Base-by-base conservation (phyloP, 1,139 yeast genomes). In the Kodamaea ohmeri region DNA sequence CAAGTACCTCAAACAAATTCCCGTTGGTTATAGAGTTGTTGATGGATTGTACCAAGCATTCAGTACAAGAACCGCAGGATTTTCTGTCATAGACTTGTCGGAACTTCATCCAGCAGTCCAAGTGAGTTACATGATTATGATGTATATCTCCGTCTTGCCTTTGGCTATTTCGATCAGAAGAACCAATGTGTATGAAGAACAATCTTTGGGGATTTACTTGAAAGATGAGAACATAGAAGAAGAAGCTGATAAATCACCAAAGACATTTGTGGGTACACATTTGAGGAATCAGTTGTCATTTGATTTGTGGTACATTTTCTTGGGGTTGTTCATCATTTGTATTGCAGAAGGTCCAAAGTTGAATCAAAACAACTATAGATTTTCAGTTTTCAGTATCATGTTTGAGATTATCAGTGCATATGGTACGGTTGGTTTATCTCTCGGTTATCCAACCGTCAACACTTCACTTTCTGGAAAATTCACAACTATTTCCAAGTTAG, bases 121-220 rank as follows among this genome's bases (percentile, higher is more conserved):
- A 58, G 95, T 92, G 29, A 82, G 95, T 52, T 94, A 94, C 58
- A 75, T 89, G 81, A 73, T 92, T 46, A 90, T 92, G 97, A 92
- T 92, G 98, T 92, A 94, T 65, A 88, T 94, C 21, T 90, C 97
- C 4, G 97, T 92, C 35, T 70, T 90, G 55, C 99, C 99, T 0
- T 68, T 92, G 53, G 98, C 98, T 28, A 92, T 92, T 51, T 87
- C 97, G 32, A 89, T 92, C 49, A 81, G 99, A 63, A 77, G 97
- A 57, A 92, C 98, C 16, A 92, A 92, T 58, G 99, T 92, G 35
- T 92, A 92, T 61, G 99, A 92, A 57, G 98, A 92, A 55, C 97
- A 89, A 57, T 85, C 96, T 0, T 66, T 92, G 44, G 98, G 98
- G 11, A 77, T 90, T 11, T 90, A 88, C 55, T 66, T 73, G 22